Percentiles rank a stretch among this genome's conserved stretches.
These are phyloP conservation scores for Geotrichum ghanense DNA, from an alignment of 805 yeast species.

Conservation along the genomic window DNA sequence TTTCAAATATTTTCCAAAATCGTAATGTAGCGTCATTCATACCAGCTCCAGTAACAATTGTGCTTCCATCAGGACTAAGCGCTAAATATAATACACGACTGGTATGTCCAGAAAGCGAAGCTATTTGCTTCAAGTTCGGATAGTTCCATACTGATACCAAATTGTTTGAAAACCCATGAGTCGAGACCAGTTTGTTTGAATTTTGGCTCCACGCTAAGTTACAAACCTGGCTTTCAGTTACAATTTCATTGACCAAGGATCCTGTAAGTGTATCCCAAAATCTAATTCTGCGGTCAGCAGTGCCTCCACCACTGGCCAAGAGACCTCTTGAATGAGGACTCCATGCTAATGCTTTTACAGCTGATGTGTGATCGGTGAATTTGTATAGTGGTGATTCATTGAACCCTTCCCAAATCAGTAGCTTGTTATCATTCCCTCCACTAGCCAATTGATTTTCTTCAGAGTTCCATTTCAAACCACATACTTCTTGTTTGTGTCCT, in stretches of 20 bases:
- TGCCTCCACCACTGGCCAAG: conserved; percentile 93
- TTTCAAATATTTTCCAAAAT: conserved; percentile 92
- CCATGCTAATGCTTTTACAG: conserved; percentile 96
- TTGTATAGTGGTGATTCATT: conserved; percentile 55
- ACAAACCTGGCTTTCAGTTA: conserved; percentile 95
- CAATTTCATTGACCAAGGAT: conserved; percentile 59
- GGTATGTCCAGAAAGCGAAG: conserved; percentile 89
- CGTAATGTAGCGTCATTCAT: conserved; percentile 87
- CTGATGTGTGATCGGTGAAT: conserved; percentile 81
- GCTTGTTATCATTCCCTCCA: conserved; percentile 88
- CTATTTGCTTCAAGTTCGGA: conserved; percentile 85
- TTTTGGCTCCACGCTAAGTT: conserved; percentile 87
- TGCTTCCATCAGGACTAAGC: conserved; percentile 90
- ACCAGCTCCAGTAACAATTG: conserved; percentile 89
- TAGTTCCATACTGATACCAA: conserved; percentile 92
- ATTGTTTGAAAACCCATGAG: conserved; percentile 88
- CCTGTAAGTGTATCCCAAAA: conserved; percentile 90
- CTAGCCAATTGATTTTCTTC: conserved; percentile 88
- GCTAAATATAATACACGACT: conserved; percentile 83
- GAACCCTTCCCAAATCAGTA: conserved; percentile 80
- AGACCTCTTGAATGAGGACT: conserved; percentile 94
- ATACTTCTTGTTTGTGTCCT: conserved; percentile 84
- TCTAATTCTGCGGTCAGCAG: conserved; percentile 81
- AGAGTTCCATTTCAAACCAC: conserved; percentile 90
- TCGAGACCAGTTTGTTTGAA: conserved; percentile 83